phyloP scores from a whole-genome alignment of 148 eudicot genomes.

The Diospyros lotus region DNA sequence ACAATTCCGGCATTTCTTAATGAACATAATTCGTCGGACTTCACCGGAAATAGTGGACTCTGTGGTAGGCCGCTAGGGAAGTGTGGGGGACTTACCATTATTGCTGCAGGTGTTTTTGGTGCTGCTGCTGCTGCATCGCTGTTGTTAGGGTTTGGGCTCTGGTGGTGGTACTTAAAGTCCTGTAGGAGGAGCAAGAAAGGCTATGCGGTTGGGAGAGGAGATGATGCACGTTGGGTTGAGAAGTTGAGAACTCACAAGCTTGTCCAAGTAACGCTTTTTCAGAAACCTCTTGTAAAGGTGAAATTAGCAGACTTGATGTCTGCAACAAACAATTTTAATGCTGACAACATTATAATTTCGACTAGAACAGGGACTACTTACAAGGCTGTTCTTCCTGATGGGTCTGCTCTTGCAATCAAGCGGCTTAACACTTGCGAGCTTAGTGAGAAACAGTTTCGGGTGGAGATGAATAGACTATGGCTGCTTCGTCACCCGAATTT shows the following conservation, averaged over 20 bases:
- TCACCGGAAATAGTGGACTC: conserved; percentile 52
- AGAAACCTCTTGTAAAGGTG: conserved; percentile 74
- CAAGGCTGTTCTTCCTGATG: conserved; percentile 66
- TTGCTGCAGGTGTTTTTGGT: conserved; percentile 70
- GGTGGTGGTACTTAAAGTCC: conserved; percentile 61
- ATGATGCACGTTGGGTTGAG: conserved; percentile 55
- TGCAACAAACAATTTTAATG: conserved; percentile 57
- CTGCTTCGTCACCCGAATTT: conserved; percentile 81
- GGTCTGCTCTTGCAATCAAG: conserved; percentile 74
- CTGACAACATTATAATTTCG: conserved; percentile 32
- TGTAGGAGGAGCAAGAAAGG: conserved; percentile 30
- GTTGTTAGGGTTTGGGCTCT: conserved; percentile 55
- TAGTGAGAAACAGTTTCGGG: conserved; percentile 66
- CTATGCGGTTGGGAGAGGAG: conserved; percentile 38
- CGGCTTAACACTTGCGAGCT: conserved; percentile 56
- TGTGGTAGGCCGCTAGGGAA: conserved; percentile 57
- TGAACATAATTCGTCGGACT: conserved; percentile 23
- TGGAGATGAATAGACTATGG: conserved; percentile 67
- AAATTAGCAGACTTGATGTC: conserved; percentile 61
- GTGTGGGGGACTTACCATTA: conserved; percentile 64
- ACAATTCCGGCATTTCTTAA: conserved; percentile 38
- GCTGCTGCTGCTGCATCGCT: conserved; percentile 51
- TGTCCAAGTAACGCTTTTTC: conserved; percentile 67
- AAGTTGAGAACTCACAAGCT: conserved; percentile 56
- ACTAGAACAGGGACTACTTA: conserved; percentile 74